Base-by-base conservation (phyloP, 148 eudicot species). In the Chenopodium berlandieri region DNA sequence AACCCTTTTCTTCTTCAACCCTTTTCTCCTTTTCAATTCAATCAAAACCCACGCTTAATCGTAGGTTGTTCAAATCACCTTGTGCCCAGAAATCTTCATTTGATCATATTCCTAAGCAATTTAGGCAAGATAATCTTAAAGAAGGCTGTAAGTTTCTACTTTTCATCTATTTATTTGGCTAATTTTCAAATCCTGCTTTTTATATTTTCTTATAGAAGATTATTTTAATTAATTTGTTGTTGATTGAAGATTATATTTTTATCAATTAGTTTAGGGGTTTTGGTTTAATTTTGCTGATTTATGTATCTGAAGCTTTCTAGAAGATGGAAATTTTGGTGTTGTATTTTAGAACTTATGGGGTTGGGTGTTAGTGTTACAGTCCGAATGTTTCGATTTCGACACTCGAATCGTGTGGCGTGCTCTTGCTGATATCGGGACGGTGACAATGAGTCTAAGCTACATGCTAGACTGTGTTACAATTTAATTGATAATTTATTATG, bases 71-170 rank as follows among this genome's bases (percentile, higher is more conserved):
- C 80, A 89, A 82, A 86, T 77, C 88, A 47, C 86, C 89, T 8
- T 77, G 76, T 37, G 89, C 90, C 54, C 82, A 88, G 81, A 82
- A 75, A 30, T 86, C 90, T 32, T 79, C 93, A 9, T 77, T 89
- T 2, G 90, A 92, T 64, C 89, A 87, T 69, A 91, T 94, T 30
- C 97, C 98, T 6, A 89, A 91, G 86, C 91, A 89, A 80, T 94
- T 94, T 75, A 80, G 95, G 65, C 82, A 88, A 83, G 95, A 90
- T 23, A 91, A 93, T 47, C 88, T 93, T 70, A 88, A 89, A 64
- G 92, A 92, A 70, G 97, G 97, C 73, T 82, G 98, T 93, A 62
- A 88, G 93, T 90, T 48, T 58, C 62, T 52, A 4, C 31, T 69
- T 77, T 58, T 34, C 17, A 58, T 62, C 9, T 1, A 20, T 70